Base-by-base conservation (phyloP, 306 rosid genomes). In the Cicer judaicum region DNA sequence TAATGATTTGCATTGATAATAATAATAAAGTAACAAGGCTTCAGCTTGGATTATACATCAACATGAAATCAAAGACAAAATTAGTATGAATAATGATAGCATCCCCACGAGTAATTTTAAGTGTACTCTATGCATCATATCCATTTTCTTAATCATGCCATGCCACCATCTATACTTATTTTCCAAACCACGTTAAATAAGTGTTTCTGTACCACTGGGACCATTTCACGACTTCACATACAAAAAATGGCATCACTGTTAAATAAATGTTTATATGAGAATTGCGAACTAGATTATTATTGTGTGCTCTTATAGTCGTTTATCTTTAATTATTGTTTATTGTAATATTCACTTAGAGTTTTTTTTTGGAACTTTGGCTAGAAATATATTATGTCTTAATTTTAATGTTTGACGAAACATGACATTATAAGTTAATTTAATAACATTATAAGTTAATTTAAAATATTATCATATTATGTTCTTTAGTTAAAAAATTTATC, bases 1-100 rank as follows among this genome's bases (percentile, higher is more conserved):
- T 80, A 79, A 86, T 86, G 81, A 86, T 84, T 75, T 84, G 87
- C 83, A 75, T 66, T 82, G 78, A 88, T 81, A 7, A 86, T 81
- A 29, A 29, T 29, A 29, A 29, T 29, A 0, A 2, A 24, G 4
- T 2, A 24, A 24, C 44, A 75, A 48, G 84, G 79, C 13, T 47
- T 48, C 34, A 29, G 36, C 36, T 29, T 29, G 5, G 36, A 29
- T 29, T 29, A 29, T 29, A 29, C 5, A 29, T 29, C 34, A 7
- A 59, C 64, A 59, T 59, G 67, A 72, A 82, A 75, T 83, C 72
- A 40, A 73, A 48, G 68, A 78, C 85, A 89, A 68, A 74, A 66
- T 68, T 36, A 83, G 42, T 43, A 69, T 68, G 7, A 48, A 72
- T 79, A 71, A 83, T 86, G 29, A 83, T 81, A 65, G 41, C 77